Evolutionary conservation across 192 early-diverging fungal genomes (phyloP), one percentile per base, ranked within the genome.

Genomic region (Chytriomyces sp.): DNA sequence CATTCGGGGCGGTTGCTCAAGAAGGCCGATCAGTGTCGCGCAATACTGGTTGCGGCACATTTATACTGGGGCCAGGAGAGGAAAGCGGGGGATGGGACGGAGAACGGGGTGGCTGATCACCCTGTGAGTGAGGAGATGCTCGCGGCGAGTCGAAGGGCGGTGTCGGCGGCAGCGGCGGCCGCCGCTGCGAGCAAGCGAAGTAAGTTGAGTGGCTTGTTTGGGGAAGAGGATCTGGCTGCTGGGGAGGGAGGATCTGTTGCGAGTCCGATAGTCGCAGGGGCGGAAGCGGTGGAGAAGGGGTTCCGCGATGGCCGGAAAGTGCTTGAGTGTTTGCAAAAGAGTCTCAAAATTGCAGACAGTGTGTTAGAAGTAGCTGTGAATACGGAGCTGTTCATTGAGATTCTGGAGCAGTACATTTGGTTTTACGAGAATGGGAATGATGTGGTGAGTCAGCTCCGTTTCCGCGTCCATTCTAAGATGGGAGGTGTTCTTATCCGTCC

Each of bases 311-410:
- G 94, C 39, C 91, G 94, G 70, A 82, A 89, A 39, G 94, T 96
- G 19, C 81, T 98, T 38, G 91, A 93, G 69, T 94, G 92, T 64
- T 78, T 99, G 61, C 95, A 98, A 80, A 94, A 95, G 78, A 91
- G 95, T 19, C 87, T 97, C 33, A 96, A 96, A 76, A 89, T 96
- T 70, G 96, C 98, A 0, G 96, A 97, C 78, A 89, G 89, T 19
- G 93, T 95, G 41, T 89, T 98, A 86, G 96, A 99, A 63, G 85
- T 89, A 33, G 86, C 88, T 38, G 89, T 95, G 19, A 96, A 93
- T 36, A 92, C 95, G 22, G 91, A 93, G 74, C 80, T 98, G 36
- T 96, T 99, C 87, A 93, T 99, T n/a, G 96, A 98, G 77, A 92
- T 98, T 61, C 78, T 99, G 62, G 96, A 98, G 79, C 83, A 92